Evolutionary conservation across 2,329 filamentous ascomycete species (phyloP).

Genomic region (Xenosphaeropsis pyriputrescens): DNA sequence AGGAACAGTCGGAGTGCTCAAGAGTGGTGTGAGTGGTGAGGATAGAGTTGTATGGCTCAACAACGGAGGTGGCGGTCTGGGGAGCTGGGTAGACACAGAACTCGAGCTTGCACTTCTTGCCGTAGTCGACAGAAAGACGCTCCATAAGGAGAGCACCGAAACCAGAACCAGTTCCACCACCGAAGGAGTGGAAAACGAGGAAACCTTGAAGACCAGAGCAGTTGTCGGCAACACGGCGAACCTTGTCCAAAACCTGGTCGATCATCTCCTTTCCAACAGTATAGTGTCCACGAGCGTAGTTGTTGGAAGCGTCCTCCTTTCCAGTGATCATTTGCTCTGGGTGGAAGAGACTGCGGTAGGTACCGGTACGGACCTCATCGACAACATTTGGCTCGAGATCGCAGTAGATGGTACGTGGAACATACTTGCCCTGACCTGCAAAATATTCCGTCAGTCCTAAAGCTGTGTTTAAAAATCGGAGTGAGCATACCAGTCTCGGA

Average conservation of each 20-base stretch:
- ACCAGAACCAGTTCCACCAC: slow-evolving; percentile 95
- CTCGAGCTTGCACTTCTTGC: slow-evolving; percentile 99
- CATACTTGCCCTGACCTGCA: slow-evolving; percentile 92
- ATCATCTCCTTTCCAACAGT: slow-evolving; percentile 99
- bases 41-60: slow-evolving; percentile 99
- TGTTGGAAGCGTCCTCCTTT: slow-evolving; percentile 99
- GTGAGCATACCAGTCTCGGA: slow-evolving; percentile 79
- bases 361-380: slow-evolving; percentile 95
- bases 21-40: slow-evolving; percentile 97
- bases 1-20: slow-evolving; percentile 98
- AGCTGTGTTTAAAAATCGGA: slow-evolving; percentile 4
- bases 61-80: slow-evolving; percentile 91
- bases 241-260: slow-evolving; percentile 93
- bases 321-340: slow-evolving; percentile 99
- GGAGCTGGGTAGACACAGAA: slow-evolving; percentile 99
- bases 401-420: slow-evolving; percentile 97
- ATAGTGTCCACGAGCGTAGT: slow-evolving; percentile 99
- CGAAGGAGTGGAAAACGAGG: slow-evolving; percentile 99
- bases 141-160: slow-evolving; percentile 98
- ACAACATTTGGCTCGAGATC: slow-evolving; percentile 99
- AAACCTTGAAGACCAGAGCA: slow-evolving; percentile 97
- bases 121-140: slow-evolving; percentile 95
- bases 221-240: slow-evolving; percentile 94
- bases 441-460: slow-evolving; percentile 15
- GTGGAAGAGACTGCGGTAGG: slow-evolving; percentile 95